These are phyloP conservation scores for Penicillium arizonense DNA, from an alignment of 495 filamentous ascomycete species.

Conservation along the genomic window DNA sequence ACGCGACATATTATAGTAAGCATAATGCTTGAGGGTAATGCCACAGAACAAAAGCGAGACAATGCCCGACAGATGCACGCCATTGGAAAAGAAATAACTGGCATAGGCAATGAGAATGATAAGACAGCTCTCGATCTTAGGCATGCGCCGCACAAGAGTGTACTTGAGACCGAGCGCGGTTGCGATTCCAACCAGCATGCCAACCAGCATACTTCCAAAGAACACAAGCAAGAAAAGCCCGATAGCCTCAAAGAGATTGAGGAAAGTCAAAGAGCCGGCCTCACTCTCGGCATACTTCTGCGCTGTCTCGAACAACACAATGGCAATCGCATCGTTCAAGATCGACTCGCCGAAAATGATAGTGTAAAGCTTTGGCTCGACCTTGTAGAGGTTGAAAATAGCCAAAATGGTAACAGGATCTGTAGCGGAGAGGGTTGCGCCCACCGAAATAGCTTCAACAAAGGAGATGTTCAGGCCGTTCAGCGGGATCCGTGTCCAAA, in stretches of 20 bases:
- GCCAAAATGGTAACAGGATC: conserved; percentile 97
- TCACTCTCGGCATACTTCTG: conserved; percentile 74
- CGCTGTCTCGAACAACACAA: conserved; percentile 97
- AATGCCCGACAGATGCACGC: conserved; percentile 91
- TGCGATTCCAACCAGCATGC: conserved; percentile 78
- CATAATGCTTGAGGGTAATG: conserved; percentile 97
- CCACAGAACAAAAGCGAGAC: conserved; percentile 96
- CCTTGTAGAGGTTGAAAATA: conserved; percentile 99
- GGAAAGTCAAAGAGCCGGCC: conserved; percentile 60
- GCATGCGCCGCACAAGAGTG: conserved; percentile 85
- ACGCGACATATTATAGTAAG: conserved; percentile 99
- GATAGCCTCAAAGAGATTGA: conserved; percentile 83
- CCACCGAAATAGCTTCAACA: conserved; percentile 92
- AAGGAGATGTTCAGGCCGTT: conserved; percentile 84
- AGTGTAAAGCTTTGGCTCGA: conserved; percentile 97
- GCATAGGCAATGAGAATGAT: conserved; percentile 93
- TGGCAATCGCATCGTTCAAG: conserved; percentile 95
- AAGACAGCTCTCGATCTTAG: conserved; percentile 94
- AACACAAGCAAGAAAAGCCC: conserved; percentile 95
- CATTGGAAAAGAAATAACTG: conserved; percentile 96
- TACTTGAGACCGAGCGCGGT: conserved; percentile 90
- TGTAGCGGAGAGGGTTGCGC: conserved; percentile 92
- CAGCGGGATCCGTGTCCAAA: conserved; percentile 84
- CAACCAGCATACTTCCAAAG: conserved; percentile 89
- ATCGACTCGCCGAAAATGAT: conserved; percentile 98